Evolutionary conservation across 1,284 basidiomycete genomes (phyloP).

Genomic region (Leccinum pachyderme): DNA sequence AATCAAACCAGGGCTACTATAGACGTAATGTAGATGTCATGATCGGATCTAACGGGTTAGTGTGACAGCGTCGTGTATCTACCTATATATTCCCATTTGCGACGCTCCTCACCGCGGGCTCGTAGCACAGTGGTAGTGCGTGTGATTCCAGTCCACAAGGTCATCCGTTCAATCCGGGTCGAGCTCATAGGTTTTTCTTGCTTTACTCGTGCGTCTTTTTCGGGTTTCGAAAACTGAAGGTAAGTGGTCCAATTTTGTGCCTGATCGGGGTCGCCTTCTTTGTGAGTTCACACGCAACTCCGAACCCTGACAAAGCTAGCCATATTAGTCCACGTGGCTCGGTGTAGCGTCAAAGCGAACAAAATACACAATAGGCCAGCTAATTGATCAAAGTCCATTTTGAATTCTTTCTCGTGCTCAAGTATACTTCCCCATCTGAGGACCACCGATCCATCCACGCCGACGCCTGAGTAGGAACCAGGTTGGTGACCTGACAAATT

Average conservation of each 20-base stretch:
- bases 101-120: slow-evolving; percentile 13
- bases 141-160: slow-evolving; percentile 48
- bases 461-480: slow-evolving; percentile 29
- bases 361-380: slow-evolving; percentile 5
- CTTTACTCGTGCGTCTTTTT: background rate
- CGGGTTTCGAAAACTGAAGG: background rate
- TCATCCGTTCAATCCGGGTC: slow-evolving; percentile 57
- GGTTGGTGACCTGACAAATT: slow-evolving; percentile 28
- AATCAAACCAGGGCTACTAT: slow-evolving; percentile 12
- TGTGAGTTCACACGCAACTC: background rate
- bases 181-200: slow-evolving; percentile 38
- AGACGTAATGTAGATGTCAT: slow-evolving; percentile 7
- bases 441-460: slow-evolving; percentile 30
- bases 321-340: background rate
- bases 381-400: slow-evolving; percentile 27
- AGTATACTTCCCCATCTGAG: slow-evolving; percentile 29
- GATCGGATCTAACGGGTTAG: background rate
- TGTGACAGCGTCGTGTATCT: background rate
- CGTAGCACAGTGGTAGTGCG: slow-evolving; percentile 40
- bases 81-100: background rate
- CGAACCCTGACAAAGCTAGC: background rate
- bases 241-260: background rate
- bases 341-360: background rate
- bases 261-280: background rate
- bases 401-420: slow-evolving; percentile 31